Conservation (phyloP, 306 rosid genomes). For the Abrus pulchellus region DNA sequence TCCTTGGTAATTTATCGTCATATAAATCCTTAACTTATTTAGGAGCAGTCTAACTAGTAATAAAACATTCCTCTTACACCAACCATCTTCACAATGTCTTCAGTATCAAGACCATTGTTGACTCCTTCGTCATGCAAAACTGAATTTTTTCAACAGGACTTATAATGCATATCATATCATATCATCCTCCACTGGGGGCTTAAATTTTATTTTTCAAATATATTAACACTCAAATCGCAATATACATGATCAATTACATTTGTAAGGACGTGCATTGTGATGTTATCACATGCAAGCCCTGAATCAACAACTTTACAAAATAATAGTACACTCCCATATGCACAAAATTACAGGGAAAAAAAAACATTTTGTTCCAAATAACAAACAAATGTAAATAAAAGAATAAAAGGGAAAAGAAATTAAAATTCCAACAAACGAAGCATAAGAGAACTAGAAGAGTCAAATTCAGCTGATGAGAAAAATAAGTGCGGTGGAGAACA, state of each 20-base stretch:
- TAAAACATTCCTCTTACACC: no score
- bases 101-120: no score
- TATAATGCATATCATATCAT: no score
- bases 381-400: neutral
- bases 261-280: neutral
- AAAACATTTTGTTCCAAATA: neutral
- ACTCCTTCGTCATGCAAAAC: no score
- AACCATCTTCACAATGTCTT: no score
- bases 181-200: no score
- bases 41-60: no score
- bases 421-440: constrained; percentile 16
- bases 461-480: neutral
- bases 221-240: constrained; percentile 33
- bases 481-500: constrained; percentile 38
- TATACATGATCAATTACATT: constrained; percentile 30
- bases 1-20: no score
- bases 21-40: no score
- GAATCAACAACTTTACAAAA: constrained; percentile 30
- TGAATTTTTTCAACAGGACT: no score
- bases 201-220: constrained; percentile 16
- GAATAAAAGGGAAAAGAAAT: neutral
- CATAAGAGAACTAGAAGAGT: neutral
- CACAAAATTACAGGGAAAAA: constrained; percentile 22
- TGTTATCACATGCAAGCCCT: neutral
- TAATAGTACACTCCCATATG: constrained; percentile 25